Percentiles rank a stretch among this genome's conserved stretches.
These are phyloP conservation scores for Gleditsia sinensis DNA, from an alignment of 306 rosid genomes.

Conservation along the genomic window DNA sequence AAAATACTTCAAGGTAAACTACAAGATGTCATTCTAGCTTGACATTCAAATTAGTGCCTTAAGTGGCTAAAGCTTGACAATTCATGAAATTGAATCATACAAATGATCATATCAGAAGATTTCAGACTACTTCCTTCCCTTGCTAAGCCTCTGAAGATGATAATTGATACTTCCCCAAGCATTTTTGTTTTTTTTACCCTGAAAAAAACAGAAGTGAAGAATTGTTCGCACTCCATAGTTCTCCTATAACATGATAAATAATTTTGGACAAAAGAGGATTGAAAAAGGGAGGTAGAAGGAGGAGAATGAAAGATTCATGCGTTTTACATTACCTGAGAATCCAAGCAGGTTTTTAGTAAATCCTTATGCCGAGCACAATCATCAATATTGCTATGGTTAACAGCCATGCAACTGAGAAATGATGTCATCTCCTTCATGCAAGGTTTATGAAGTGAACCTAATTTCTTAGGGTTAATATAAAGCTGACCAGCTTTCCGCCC, in stretches of 20 bases:
- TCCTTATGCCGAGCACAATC: slow-evolving; percentile 67
- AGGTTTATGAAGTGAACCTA: slow-evolving; percentile 72
- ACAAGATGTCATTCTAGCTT: slow-evolving; percentile 29
- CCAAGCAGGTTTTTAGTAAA: slow-evolving; percentile 61
- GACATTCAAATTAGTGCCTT: slow-evolving; percentile 18
- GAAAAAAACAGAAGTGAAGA: slow-evolving; percentile 36
- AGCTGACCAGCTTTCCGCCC: slow-evolving; percentile 77
- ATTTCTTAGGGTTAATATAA: slow-evolving; percentile 75
- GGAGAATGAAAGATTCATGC: slow-evolving; percentile 12
- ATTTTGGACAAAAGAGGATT: neutral
- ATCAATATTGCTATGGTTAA: slow-evolving; percentile 42
- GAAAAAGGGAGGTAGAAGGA: neutral
- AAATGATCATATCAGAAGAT: slow-evolving; percentile 14
- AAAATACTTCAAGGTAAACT: slow-evolving; percentile 15
- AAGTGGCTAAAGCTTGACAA: slow-evolving; percentile 27
- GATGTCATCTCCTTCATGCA: slow-evolving; percentile 88
- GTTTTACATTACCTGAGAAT: slow-evolving; percentile 64
- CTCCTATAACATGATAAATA: neutral
- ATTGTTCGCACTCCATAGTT: neutral
- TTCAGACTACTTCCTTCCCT: slow-evolving; percentile 71
- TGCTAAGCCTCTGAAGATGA: slow-evolving; percentile 86
- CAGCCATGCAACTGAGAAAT: slow-evolving; percentile 78
- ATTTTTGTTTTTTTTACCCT: slow-evolving; percentile 67
- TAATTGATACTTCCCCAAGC: slow-evolving; percentile 87
- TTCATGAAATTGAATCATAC: slow-evolving; percentile 21